These are phyloP conservation scores for Lignosus rhinocerotis DNA, from an alignment of 1,284 basidiomycete species.

Conservation along the genomic window DNA sequence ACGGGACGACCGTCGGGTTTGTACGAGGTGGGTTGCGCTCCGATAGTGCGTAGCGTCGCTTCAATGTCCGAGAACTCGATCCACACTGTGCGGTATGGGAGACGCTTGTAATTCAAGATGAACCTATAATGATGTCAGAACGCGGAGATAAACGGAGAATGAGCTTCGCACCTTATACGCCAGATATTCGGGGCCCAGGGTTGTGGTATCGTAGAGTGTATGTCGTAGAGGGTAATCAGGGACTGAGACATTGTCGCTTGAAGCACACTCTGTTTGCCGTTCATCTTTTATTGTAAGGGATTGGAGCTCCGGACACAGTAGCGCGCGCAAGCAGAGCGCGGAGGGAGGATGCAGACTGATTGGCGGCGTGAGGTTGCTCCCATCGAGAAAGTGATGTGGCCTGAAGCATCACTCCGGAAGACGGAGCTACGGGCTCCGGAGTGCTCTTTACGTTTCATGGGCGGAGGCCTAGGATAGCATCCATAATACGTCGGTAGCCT, in stretches of 20 bases:
- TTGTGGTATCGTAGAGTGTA: constrained; percentile 57
- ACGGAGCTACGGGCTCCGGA: constrained; percentile 17
- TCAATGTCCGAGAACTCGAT: constrained; percentile 70
- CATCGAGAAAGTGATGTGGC: constrained; percentile 4
- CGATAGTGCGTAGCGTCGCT: constrained; percentile 53
- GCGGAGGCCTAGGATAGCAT: constrained; percentile 1
- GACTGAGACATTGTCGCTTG: constrained; percentile 39
- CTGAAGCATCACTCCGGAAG: constrained; percentile 7
- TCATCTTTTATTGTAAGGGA: constrained; percentile 3
- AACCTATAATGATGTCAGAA: constrained; percentile 43
- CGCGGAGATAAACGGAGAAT: not conserved
- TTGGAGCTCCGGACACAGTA: constrained; percentile 11
- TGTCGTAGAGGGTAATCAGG: constrained; percentile 64
- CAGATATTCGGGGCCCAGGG: constrained; percentile 76
- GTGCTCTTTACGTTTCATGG: constrained; percentile 14
- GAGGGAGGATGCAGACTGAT: constrained; percentile 7
- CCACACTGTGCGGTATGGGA: constrained; percentile 67
- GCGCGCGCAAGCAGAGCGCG: constrained; percentile 1
- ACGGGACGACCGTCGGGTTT: constrained; percentile 58
- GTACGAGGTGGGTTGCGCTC: constrained; percentile 54
- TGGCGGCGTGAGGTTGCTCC: constrained; percentile 4
- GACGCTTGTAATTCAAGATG: constrained; percentile 70
- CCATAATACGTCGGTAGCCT: not conserved
- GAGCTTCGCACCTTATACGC: constrained; percentile 43
- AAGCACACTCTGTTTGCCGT: not conserved